These are phyloP conservation scores for Scleromitrula shiraiana DNA, from an alignment of 2,329 filamentous ascomycete genomes.

Conservation along the genomic window DNA sequence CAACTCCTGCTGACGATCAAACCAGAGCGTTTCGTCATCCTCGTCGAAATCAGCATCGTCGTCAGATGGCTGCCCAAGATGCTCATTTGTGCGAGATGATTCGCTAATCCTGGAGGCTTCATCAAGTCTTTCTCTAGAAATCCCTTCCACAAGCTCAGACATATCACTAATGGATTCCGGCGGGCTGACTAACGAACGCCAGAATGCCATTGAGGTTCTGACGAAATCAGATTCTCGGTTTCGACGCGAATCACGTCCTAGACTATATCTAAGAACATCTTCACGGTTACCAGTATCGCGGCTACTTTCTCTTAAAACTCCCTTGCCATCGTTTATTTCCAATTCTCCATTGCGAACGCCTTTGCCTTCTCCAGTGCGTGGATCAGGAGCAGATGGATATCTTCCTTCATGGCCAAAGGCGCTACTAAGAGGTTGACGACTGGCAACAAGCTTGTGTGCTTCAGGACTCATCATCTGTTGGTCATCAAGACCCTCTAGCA, in stretches of 20 bases:
- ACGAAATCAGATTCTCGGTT: slow-evolving; percentile 7
- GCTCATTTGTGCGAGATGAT: not conserved
- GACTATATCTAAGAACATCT: slow-evolving; percentile 43
- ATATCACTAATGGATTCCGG: slow-evolving; percentile 14
- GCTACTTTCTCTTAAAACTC: slow-evolving; percentile 51
- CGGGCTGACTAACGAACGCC: slow-evolving; percentile 24
- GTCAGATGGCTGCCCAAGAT: not conserved
- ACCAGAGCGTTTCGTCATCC: slow-evolving; percentile 1
- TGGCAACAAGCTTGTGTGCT: slow-evolving; percentile 66
- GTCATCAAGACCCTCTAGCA: slow-evolving; percentile 69
- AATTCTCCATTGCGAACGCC: slow-evolving; percentile 57
- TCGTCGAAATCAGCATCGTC: not conserved
- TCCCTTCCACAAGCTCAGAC: slow-evolving; percentile 14
- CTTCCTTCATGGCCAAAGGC: slow-evolving; percentile 65
- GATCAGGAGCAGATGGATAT: slow-evolving; percentile 55
- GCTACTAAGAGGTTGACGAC: slow-evolving; percentile 67
- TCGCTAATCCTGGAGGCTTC: not conserved
- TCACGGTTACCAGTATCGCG: slow-evolving; percentile 53
- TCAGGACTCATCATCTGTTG: slow-evolving; percentile 69
- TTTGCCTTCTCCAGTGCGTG: slow-evolving; percentile 57
- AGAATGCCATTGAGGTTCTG: slow-evolving; percentile 16
- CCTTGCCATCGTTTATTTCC: slow-evolving; percentile 51
- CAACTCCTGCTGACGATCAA: slow-evolving; percentile 22
- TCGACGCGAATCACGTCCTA: slow-evolving; percentile 22
- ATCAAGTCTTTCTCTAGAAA: not conserved